Evolutionary conservation across 495 filamentous ascomycete species (phyloP), one percentile per base, ranked within the genome.

Genomic region (Tuber umbilicatum): DNA sequence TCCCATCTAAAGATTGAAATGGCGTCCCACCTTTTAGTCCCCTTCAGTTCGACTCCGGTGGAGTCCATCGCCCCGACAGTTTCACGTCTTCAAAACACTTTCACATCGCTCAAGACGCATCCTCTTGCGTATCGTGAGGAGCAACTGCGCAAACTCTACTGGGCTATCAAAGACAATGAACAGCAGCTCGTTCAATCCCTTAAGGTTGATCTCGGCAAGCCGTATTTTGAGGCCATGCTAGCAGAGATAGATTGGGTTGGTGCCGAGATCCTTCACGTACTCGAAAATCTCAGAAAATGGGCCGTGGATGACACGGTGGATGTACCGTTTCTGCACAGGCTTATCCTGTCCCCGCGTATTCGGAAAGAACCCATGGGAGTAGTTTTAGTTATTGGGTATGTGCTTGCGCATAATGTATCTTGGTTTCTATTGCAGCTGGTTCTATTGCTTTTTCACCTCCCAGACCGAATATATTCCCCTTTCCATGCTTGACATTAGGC

Each of bases 71-170:
- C 71, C 21, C 50, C 73, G n/a, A 70, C 69, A 16, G 73, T 76
- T 41, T 37, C 71, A 70, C 80, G 79, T 7, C 47, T 81, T 39
- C 67, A 68, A 42, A 68, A 41, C 19, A 55, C 74, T 27, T 73
- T 74, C 67, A 45, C 68, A 69, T 74, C 72, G 1, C 90, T 94
- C 83, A 92, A 91, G 85, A 97, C 93, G 5, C 91, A 91, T 80
- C 87, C 91, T 72, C 81, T 97, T 73, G 88, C 91, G 78, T 99
- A 91, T 86, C 88, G 95, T 71, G 86, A 93, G 70, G 85, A 88
- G 27, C 94, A 97, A 86, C 89, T 97, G 50, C 90, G 93, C 70
- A 94, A 93, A 86, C 90, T 97, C 67, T 97, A 96, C 85, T 97
- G 94, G 94, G 94, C 88, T 3, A 80, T 97, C 69, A 89, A 89